Evolutionary conservation across 345 rosid genomes (phyloP), one percentile per base, ranked within the genome.

Genomic region (Anastatica hierochuntica): DNA sequence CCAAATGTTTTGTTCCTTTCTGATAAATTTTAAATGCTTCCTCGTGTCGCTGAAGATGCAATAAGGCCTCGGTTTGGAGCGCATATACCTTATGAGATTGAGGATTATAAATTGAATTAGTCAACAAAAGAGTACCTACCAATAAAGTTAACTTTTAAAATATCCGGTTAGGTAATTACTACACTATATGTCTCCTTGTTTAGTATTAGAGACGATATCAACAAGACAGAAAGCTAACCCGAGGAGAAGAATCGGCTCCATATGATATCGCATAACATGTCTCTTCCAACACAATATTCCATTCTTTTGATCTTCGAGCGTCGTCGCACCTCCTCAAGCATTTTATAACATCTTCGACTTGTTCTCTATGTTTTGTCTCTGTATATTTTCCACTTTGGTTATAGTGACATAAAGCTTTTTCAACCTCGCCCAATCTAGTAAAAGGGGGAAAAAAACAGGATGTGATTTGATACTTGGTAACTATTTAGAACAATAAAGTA

Each of bases 221-320:
- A 20, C 15, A 9, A 37, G 17, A 57, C 50, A 16, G n/a, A 30
- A 42, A 38, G 34, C 72, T 39, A 42, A 82, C 89, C 76, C 63
- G 58, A 17, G 87, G 87, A 51, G 87, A 79, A 14, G 80, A 77
- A 64, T 76, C 79, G 1, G 77, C 84, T 44, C 89, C 94, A 7
- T 63, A 72, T 55, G 70, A 64, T 49, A 77, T 66, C 9, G 74
- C 74, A 56, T 19, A 49, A 21, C 53, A 67, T 11, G 90, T 67
- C 46, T 75, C 80, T 44, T 70, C 62, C 38, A 85, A 67, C 23
- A 80, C 49, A 72, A 55, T 31, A 6, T 43, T 66, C 90, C 87
- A 85, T 35, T 75, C 76, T 7, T 68, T 69, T 24, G 63, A 64
- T 53, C 60, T 74, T 24, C 77, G 61, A 29, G 90, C 79, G 34